A percentile compares a stretch with the other conserved stretches of the same genome.
phyloP scores from a whole-genome alignment of 2,329 filamentous ascomycete genomes.

The Calonectria crousiana region DNA sequence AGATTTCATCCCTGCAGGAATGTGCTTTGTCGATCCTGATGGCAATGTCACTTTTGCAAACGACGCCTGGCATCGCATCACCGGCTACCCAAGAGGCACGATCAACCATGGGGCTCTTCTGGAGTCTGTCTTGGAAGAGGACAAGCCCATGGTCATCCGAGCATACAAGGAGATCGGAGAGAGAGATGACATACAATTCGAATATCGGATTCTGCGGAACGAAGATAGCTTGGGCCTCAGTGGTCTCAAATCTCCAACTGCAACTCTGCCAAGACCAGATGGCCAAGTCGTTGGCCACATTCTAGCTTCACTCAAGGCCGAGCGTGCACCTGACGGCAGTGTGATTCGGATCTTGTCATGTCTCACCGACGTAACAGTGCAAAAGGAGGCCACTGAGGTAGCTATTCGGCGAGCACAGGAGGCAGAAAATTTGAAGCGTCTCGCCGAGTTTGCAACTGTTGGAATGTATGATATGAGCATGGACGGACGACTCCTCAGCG shows the following conservation, averaged over 20 bases:
- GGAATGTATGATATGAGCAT: slow-evolving; percentile 67
- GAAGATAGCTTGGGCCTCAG: neutral
- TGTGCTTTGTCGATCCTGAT: slow-evolving; percentile 75
- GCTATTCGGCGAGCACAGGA: slow-evolving; percentile 63
- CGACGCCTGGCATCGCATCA: slow-evolving; percentile 71
- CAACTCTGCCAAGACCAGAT: slow-evolving; percentile 36
- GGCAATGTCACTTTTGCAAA: slow-evolving; percentile 79
- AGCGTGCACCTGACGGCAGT: slow-evolving; percentile 56
- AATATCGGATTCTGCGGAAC: slow-evolving; percentile 55
- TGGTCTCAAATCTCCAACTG: slow-evolving; percentile 35
- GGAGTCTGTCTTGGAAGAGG: slow-evolving; percentile 60
- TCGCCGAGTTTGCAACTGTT: slow-evolving; percentile 66
- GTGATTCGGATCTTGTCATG: slow-evolving; percentile 62
- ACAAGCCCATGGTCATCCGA: slow-evolving; percentile 54
- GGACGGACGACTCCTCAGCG: slow-evolving; percentile 62
- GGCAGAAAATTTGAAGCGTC: slow-evolving; percentile 65
- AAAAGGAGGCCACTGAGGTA: slow-evolving; percentile 62
- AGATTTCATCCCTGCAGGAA: slow-evolving; percentile 79
- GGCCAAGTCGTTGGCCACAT: slow-evolving; percentile 56
- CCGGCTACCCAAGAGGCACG: slow-evolving; percentile 55
- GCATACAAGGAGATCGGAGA: slow-evolving; percentile 57
- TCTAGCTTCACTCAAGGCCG: slow-evolving; percentile 61
- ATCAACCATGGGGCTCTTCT: slow-evolving; percentile 53
- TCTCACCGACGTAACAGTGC: slow-evolving; percentile 63
- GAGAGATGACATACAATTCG: slow-evolving; percentile 57